Evolutionary conservation across 805 yeast genomes (phyloP).

Genomic region (Jamesozyma jinghongensis): DNA sequence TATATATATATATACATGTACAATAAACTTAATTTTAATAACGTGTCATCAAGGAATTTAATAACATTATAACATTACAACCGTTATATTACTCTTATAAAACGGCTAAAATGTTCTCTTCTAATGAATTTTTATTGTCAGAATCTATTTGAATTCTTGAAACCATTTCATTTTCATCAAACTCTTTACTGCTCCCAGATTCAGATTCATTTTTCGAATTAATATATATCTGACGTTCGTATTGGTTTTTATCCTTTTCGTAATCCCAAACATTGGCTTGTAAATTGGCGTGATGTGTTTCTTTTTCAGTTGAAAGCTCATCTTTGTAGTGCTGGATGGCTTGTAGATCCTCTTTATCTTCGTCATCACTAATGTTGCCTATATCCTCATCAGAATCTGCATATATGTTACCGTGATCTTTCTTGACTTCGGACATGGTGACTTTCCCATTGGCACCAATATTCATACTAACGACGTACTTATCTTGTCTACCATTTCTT

Average conservation of each 20-base stretch:
- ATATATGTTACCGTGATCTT: conserved; percentile 12
- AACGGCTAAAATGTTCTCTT: conserved; percentile 24
- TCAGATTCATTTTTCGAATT: conserved; percentile 5
- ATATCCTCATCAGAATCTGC: conserved; percentile 27
- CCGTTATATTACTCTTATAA: conserved; percentile 6
- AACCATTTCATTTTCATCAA: conserved; percentile 4
- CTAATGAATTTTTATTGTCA: conserved; percentile 18
- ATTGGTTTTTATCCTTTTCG: conserved; percentile 43
- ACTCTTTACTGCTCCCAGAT: background rate
- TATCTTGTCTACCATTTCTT: conserved; percentile 59
- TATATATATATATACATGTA: background rate
- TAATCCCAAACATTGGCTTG: conserved; percentile 50
- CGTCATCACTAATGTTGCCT: conserved; percentile 32
- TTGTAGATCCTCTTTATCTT: conserved; percentile 27
- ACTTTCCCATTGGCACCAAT: conserved; percentile 74
- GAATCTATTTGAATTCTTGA: conserved; percentile 21
- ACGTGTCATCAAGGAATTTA: background rate
- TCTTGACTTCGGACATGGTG: conserved; percentile 42
- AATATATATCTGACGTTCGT: conserved; percentile 45
- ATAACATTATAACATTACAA: background rate
- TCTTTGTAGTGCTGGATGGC: conserved; percentile 22
- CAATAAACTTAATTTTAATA: background rate
- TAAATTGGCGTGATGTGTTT: conserved; percentile 14
- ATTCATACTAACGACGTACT: conserved; percentile 65
- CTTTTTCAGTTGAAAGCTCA: conserved; percentile 13